Percentiles rank a stretch among this genome's conserved stretches.
Conservation (phyloP, 176 grass and related monocot genomes). For the Secale cereale region DNA sequence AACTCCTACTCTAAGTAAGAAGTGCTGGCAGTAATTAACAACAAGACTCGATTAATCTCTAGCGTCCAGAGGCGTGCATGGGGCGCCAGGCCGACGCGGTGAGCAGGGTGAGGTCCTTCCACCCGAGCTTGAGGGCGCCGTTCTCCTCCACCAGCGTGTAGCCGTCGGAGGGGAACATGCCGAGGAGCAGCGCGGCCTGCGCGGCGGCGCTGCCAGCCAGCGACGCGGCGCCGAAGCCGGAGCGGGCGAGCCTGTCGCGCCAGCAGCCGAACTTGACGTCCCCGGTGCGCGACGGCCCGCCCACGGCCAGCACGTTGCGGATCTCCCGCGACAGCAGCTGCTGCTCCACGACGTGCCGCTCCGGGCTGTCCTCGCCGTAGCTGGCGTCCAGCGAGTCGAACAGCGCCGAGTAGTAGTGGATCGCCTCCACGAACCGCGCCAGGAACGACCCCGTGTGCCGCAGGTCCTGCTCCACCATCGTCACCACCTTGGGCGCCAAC, state of each 20-base stretch:
- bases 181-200: conserved; percentile 79
- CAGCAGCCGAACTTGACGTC: conserved; percentile 88
- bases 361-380: conserved; percentile 89
- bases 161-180: conserved; percentile 96
- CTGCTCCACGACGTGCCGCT: conserved; percentile 93
- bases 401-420: conserved; percentile 98
- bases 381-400: conserved; percentile 96
- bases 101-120: conserved; percentile 96
- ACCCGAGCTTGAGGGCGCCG: conserved; percentile 79
- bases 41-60: background rate
- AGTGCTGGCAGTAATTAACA: background rate
- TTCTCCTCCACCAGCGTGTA: conserved; percentile 96
- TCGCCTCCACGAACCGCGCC: conserved; percentile 94
- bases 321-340: conserved; percentile 94
- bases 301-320: conserved; percentile 90
- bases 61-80: conserved; percentile 44
- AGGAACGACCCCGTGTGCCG: conserved; percentile 92
- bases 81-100: conserved; percentile 91
- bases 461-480: conserved; percentile 98
- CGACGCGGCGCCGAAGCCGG: conserved; percentile 65
- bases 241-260: conserved; percentile 82
- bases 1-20: conserved; percentile 24
- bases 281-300: conserved; percentile 79
- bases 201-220: conserved; percentile 88
- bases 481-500: conserved; percentile 97